These are phyloP conservation scores for Geotrichum citri-aurantii DNA, from an alignment of 1,139 yeast species.

Conservation along the genomic window DNA sequence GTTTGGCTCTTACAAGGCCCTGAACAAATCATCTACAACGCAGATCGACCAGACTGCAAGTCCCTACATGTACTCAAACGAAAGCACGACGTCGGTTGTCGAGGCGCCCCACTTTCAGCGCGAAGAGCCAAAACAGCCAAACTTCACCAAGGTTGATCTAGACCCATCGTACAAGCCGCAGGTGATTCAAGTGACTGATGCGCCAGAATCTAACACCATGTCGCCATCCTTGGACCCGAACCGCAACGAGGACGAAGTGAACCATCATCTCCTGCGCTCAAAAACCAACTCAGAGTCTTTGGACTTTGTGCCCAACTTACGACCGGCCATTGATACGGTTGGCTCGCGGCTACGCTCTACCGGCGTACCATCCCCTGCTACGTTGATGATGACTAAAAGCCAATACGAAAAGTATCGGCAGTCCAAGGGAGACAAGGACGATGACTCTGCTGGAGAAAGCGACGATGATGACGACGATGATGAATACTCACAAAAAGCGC, in stretches of 20 bases:
- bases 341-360: slow-evolving; percentile 17
- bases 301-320: slow-evolving; percentile 18
- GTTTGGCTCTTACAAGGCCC: slow-evolving; percentile 15
- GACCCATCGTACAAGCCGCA: slow-evolving; percentile 18
- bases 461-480: slow-evolving; percentile 14
- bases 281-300: slow-evolving; percentile 13
- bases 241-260: not conserved
- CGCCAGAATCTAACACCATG: not conserved
- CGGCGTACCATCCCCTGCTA: slow-evolving; percentile 17
- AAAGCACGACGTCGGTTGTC: slow-evolving; percentile 9
- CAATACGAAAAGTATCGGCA: slow-evolving; percentile 18
- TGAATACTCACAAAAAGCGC: slow-evolving; percentile 5
- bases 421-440: not conserved
- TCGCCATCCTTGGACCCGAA: slow-evolving; percentile 1
- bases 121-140: not conserved
- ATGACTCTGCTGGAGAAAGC: not conserved
- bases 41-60: not conserved
- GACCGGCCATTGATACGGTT: slow-evolving; percentile 17
- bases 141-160: slow-evolving; percentile 15
- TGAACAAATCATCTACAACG: slow-evolving; percentile 6
- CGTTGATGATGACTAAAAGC: slow-evolving; percentile 18
- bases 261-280: slow-evolving; percentile 4
- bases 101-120: not conserved
- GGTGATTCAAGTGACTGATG: slow-evolving; percentile 8
- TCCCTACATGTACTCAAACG: slow-evolving; percentile 11